Conservation (phyloP, 169 alveolate species). For the Perkinsus marinus region DNA sequence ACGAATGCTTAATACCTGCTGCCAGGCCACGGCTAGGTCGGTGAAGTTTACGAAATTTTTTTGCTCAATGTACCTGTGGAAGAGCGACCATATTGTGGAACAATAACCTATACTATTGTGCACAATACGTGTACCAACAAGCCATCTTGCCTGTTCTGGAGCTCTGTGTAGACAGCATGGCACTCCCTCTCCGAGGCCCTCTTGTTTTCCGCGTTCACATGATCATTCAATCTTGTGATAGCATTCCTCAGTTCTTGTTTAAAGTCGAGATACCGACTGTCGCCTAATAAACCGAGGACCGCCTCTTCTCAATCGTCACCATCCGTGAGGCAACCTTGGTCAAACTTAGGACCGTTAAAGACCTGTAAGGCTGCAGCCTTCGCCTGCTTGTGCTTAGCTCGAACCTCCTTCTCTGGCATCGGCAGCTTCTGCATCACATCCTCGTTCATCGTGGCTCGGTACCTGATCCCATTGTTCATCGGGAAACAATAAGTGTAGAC, state of each 20-base stretch:
- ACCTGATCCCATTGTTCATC: neutral
- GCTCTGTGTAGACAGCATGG: neutral
- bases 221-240: neutral
- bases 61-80: neutral
- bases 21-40: neutral
- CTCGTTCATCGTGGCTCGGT: neutral
- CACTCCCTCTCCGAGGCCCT: neutral
- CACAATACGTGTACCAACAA: no score
- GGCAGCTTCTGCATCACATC: constrained; percentile 21
- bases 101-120: no score
- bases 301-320: neutral
- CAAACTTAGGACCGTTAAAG: constrained; percentile 7
- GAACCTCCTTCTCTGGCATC: constrained; percentile 34
- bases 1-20: neutral
- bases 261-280: neutral
- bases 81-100: neutral
- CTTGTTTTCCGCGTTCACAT: neutral
- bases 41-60: neutral
- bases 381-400: constrained; percentile 25
- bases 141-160: neutral
- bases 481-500: neutral
- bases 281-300: neutral
- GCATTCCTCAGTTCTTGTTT: neutral
- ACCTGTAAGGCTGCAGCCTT: constrained; percentile 30
- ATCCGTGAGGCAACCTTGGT: neutral